phyloP scores from a whole-genome alignment of 179 eudicot species.

The Silene coronaria region DNA sequence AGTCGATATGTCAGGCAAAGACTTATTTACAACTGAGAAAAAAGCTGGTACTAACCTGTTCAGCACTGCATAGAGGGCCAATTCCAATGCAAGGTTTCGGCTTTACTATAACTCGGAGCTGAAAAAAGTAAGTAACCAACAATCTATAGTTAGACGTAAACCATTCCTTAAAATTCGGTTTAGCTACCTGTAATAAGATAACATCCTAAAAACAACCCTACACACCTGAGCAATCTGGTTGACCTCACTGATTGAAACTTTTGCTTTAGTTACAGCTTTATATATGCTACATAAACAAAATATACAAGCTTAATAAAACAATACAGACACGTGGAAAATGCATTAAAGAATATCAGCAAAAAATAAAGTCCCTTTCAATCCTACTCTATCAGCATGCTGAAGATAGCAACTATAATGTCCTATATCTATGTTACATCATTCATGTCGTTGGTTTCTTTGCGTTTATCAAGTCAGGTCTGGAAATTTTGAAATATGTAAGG shows the following conservation, averaged over 20 bases:
- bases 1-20: background rate
- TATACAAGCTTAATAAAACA: background rate
- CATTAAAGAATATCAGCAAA: background rate
- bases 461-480: background rate
- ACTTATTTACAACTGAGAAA: background rate
- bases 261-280: constrained; percentile 70
- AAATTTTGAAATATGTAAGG: background rate
- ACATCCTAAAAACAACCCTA: constrained; percentile 3
- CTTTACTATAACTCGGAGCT: constrained; percentile 77
- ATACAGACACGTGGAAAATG: background rate
- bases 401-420: background rate
- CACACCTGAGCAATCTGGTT: constrained; percentile 97
- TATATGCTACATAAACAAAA: constrained; percentile 58
- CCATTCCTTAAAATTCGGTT: background rate
- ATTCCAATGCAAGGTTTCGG: constrained; percentile 80
- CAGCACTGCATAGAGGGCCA: constrained; percentile 81
- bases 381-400: background rate
- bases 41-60: constrained; percentile 51
- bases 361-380: background rate
- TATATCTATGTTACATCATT: background rate
- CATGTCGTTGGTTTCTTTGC: background rate
- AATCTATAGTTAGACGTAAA: constrained; percentile 1
- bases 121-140: constrained; percentile 18
- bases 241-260: constrained; percentile 71
- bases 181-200: too few species aligned